These are phyloP conservation scores for Trichosporon ovoides DNA, from an alignment of 1,284 basidiomycete species.

Conservation along the genomic window DNA sequence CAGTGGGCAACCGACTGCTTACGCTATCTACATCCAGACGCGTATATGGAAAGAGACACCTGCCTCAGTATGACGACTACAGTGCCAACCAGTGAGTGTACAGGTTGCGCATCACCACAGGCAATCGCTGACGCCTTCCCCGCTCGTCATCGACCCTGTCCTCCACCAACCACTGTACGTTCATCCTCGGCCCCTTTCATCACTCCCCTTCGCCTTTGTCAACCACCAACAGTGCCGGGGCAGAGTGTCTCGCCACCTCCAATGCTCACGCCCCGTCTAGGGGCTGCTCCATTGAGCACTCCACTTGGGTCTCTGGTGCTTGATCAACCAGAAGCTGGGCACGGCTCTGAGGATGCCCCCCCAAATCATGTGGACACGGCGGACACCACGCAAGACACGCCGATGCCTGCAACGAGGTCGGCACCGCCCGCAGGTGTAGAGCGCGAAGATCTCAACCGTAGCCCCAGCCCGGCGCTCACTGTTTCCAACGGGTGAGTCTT, in stretches of 20 bases:
- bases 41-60: background rate
- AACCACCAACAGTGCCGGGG: constrained; percentile 17
- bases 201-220: background rate
- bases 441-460: background rate
- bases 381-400: constrained; percentile 1
- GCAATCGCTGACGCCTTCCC: background rate
- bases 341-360: background rate
- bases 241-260: constrained; percentile 21
- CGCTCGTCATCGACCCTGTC: constrained; percentile 3
- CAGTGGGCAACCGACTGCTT: background rate
- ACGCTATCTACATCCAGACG: background rate
- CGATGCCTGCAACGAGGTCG: background rate
- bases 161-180: background rate
- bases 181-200: background rate
- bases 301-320: constrained; percentile 8
- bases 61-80: constrained; percentile 5
- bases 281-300: constrained; percentile 11
- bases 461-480: constrained; percentile 21
- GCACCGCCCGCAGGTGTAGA: background rate
- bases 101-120: background rate
- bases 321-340: constrained; percentile 1
- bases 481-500: constrained; percentile 23
- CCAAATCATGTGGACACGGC: background rate
- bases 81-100: constrained; percentile 8
- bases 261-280: constrained; percentile 18